phyloP scores from a whole-genome alignment of 2,329 filamentous ascomycete genomes.

The Fusarium acutatum region DNA sequence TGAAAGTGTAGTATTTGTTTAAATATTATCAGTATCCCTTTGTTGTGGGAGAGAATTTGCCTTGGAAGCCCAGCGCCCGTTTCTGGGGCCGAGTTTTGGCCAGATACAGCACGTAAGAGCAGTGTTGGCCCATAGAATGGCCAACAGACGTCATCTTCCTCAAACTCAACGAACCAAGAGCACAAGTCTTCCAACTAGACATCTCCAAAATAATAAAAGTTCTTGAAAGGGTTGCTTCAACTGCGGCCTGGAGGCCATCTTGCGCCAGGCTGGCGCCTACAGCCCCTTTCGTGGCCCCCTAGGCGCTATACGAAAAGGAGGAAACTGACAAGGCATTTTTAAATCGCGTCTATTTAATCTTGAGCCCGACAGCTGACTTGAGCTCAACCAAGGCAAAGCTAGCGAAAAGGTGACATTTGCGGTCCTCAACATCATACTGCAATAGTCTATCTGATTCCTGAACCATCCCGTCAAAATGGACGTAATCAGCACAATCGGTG shows the following conservation, averaged over 20 bases:
- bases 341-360: fast-evolving
- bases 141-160: fast-evolving
- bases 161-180: background rate
- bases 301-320: background rate
- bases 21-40: fast-evolving
- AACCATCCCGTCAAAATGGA: background rate
- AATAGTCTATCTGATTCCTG: background rate
- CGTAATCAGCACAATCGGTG: background rate
- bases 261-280: background rate
- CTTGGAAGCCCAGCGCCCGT: background rate
- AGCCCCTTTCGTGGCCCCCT: background rate
- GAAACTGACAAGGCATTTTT: background rate
- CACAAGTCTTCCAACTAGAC: fast-evolving
- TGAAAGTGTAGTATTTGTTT: no score
- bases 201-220: background rate
- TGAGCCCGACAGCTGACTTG: fast-evolving
- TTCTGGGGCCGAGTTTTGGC: background rate
- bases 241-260: fast-evolving
- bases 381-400: fast-evolving
- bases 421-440: background rate
- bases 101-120: background rate
- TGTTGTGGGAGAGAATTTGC: fast-evolving
- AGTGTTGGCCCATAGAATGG: background rate
- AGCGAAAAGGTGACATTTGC: no score
- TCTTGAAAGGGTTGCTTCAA: background rate